Percentiles rank a stretch among this genome's conserved stretches.
phyloP scores from a whole-genome alignment of 805 yeast species.

The Pichia paraexigua region DNA sequence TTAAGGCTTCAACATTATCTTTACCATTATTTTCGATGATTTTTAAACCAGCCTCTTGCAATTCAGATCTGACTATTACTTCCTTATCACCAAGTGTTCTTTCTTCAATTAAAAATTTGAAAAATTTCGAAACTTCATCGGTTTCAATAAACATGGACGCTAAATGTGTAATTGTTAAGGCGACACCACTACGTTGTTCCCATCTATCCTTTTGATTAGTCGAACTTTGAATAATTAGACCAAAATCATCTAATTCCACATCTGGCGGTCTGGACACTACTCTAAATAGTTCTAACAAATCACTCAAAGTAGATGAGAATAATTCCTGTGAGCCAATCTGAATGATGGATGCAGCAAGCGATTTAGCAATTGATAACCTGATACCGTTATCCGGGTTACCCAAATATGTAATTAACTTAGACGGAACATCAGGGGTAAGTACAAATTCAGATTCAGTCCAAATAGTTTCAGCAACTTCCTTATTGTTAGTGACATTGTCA shows the following conservation, averaged over 20 bases:
- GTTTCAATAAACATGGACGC: conserved; percentile 38
- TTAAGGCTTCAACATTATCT: conserved; percentile 57
- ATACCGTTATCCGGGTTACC: conserved; percentile 55
- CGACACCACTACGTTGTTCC: conserved; percentile 80
- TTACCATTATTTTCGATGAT: conserved; percentile 63
- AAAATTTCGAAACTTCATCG: conserved; percentile 42
- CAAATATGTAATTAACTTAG: conserved; percentile 40
- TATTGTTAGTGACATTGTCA: conserved; percentile 57
- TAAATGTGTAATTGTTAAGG: conserved; percentile 52
- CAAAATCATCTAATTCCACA: conserved; percentile 72
- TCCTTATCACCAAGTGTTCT: conserved; percentile 72
- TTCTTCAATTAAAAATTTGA: conserved; percentile 48
- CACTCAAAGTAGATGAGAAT: conserved; percentile 32
- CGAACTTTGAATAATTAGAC: conserved; percentile 59
- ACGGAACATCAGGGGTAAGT: conserved; percentile 38
- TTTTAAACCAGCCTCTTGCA: conserved; percentile 83
- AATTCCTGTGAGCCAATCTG: conserved; percentile 18
- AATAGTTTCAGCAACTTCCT: conserved; percentile 65
- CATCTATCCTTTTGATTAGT: conserved; percentile 64
- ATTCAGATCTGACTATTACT: conserved; percentile 63
- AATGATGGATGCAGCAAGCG: conserved; percentile 54
- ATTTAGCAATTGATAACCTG: conserved; percentile 63
- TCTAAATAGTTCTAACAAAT: conserved; percentile 48
- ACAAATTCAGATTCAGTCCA: conserved; percentile 70
- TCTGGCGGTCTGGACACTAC: conserved; percentile 63